A percentile compares a stretch with the other conserved stretches of the same genome.
phyloP scores from a whole-genome alignment of 2,329 filamentous ascomycete species.

The Scorias spongiosa region DNA sequence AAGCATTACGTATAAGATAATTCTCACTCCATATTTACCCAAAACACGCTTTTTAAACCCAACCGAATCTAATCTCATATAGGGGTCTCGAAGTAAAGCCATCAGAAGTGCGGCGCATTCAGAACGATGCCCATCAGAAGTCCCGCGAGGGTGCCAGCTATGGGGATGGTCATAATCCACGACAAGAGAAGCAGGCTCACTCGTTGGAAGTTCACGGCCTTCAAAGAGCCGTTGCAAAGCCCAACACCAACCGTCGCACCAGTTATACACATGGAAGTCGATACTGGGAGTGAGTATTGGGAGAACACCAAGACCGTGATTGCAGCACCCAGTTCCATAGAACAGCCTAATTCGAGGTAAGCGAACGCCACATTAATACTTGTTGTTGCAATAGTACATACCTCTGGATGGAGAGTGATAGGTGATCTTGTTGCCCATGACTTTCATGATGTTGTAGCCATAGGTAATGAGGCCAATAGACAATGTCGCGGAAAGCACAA shows the following conservation, averaged over 20 bases:
- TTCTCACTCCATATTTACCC: no score
- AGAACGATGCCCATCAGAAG: constrained; percentile 47
- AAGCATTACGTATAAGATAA: no score
- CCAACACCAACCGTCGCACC: constrained; percentile 48
- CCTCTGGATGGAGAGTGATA: constrained; percentile 40
- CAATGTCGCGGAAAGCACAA: constrained; percentile 43
- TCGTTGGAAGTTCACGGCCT: constrained; percentile 49
- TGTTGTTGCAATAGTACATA: not conserved
- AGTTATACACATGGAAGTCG: constrained; percentile 50
- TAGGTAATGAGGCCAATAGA: constrained; percentile 46
- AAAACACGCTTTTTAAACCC: no score
- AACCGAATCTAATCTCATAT: no score
- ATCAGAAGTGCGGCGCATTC: constrained; percentile 37
- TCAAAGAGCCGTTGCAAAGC: constrained; percentile 43
- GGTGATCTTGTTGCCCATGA: constrained; percentile 45
- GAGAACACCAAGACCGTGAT: constrained; percentile 50
- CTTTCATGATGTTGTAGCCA: constrained; percentile 50
- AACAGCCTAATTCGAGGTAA: constrained; percentile 28
- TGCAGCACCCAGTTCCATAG: constrained; percentile 46
- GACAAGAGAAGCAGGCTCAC: constrained; percentile 44
- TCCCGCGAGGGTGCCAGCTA: constrained; percentile 42
- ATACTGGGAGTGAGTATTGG: constrained; percentile 45
- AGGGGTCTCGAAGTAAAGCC: not conserved
- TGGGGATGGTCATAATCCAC: constrained; percentile 47
- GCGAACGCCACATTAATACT: no score